Percentiles rank a stretch among this genome's conserved stretches.
Evolutionary conservation across 495 filamentous ascomycete genomes (phyloP).

Genomic region (Xylaria grammica): DNA sequence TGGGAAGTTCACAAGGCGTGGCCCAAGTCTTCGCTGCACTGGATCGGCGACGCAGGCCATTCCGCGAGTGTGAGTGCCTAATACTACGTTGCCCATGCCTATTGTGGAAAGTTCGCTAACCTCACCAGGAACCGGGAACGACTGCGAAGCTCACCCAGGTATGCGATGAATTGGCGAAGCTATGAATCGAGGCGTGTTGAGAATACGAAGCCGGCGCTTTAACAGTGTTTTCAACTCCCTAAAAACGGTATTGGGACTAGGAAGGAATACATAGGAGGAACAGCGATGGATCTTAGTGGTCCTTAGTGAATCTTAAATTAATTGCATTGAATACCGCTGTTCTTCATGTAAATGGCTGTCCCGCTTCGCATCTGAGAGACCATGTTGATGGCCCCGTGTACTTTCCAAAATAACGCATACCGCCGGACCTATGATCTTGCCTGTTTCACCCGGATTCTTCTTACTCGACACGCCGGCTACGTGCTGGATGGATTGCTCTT

Average conservation of each 20-base stretch:
- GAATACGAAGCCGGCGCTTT: background rate
- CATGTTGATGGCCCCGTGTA: no score
- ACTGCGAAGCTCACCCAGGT: conserved; percentile 7
- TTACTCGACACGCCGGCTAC: no score
- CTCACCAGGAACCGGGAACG: conserved; percentile 8
- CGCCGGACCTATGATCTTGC: no score
- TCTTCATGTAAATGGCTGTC: no score
- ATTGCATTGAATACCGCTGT: no score
- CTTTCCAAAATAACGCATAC: no score
- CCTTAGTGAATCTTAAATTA: no score
- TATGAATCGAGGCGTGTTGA: background rate
- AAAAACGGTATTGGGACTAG: background rate
- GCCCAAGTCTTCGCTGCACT: conserved; percentile 42
- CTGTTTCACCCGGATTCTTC: no score
- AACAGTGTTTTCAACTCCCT: no score
- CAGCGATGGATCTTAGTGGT: no score
- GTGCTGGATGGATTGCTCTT: no score
- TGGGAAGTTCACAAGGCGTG: conserved; percentile 49
- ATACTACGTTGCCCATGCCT: background rate
- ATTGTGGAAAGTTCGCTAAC: background rate
- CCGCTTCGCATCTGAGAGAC: no score
- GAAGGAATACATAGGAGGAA: background rate
- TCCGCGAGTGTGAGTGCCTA: conserved; percentile 23
- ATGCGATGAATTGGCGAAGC: conserved; percentile 16
- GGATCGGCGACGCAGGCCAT: conserved; percentile 44